phyloP scores from a whole-genome alignment of 331 rosid species.

The Ulmus americana region DNA sequence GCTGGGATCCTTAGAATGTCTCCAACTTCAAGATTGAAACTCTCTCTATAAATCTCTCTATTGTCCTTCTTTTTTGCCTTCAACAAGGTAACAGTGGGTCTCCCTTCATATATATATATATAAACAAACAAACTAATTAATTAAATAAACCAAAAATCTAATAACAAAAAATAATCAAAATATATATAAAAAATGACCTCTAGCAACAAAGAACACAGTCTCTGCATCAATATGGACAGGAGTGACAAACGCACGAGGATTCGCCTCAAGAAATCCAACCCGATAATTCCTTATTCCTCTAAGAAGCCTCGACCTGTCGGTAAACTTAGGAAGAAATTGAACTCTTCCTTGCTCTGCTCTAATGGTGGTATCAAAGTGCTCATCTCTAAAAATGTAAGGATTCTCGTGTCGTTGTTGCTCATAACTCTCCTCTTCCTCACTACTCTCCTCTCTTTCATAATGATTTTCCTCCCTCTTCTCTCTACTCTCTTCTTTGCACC shows the following conservation, averaged over 20 bases:
- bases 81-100: constrained; percentile 43
- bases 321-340: constrained; percentile 40
- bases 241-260: constrained; percentile 34
- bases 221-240: constrained; percentile 63
- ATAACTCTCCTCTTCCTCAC: background rate
- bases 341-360: constrained; percentile 45
- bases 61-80: constrained; percentile 20
- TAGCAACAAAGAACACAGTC: constrained; percentile 32
- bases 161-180: background rate
- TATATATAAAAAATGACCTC: constrained; percentile 26
- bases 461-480: constrained; percentile 17
- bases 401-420: constrained; percentile 10
- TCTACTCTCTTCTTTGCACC: constrained; percentile 33
- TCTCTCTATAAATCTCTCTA: constrained; percentile 38
- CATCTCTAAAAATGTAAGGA: constrained; percentile 39
- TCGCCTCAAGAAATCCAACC: constrained; percentile 42
- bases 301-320: constrained; percentile 41
- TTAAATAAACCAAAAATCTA: background rate
- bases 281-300: constrained; percentile 50
- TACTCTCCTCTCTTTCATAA: background rate
- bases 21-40: constrained; percentile 46
- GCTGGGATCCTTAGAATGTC: constrained; percentile 46
- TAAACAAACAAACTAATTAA: background rate
- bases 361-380: constrained; percentile 30
- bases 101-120: constrained; percentile 28